A percentile compares a stretch with the other conserved stretches of the same genome.
phyloP scores from a whole-genome alignment of 2,329 filamentous ascomycete species.

The Nemania abortiva region DNA sequence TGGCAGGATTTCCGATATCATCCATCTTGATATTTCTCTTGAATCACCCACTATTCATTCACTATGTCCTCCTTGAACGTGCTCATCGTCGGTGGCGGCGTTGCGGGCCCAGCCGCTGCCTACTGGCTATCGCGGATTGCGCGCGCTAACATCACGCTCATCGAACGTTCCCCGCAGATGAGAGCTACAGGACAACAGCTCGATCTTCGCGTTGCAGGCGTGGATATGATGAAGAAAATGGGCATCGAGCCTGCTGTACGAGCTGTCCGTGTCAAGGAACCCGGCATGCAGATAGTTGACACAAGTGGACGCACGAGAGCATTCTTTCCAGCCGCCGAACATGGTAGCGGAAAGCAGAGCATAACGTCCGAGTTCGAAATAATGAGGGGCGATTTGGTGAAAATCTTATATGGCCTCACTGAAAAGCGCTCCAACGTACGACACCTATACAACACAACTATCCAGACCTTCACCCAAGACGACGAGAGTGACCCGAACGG shows the following conservation, averaged over 20 bases:
- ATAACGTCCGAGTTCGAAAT: constrained; percentile 55
- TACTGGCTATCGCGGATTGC: constrained; percentile 55
- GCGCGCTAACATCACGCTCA: constrained; percentile 54
- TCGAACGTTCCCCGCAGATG: constrained; percentile 56
- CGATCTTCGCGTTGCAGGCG: constrained; percentile 58
- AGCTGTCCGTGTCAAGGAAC: constrained; percentile 53
- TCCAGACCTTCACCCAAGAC: constrained; percentile 49
- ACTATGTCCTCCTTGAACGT: constrained; percentile 51
- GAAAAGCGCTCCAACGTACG: constrained; percentile 32
- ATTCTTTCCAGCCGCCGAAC: constrained; percentile 47
- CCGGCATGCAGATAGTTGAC: constrained; percentile 56
- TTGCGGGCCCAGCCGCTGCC: constrained; percentile 57
- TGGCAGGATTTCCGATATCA: neutral
- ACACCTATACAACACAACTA: constrained; percentile 47
- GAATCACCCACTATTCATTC: neutral
- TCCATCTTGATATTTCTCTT: neutral
- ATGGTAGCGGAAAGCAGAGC: constrained; percentile 49
- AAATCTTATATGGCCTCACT: constrained; percentile 49
- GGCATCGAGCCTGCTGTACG: constrained; percentile 55
- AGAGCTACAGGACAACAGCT: constrained; percentile 58
- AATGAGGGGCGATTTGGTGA: constrained; percentile 52
- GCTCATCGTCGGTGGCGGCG: constrained; percentile 56
- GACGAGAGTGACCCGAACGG: constrained; percentile 35
- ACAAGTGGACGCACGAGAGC: constrained; percentile 45
- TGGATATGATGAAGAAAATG: constrained; percentile 56